These are phyloP conservation scores for Lipomyces yamanashiensis DNA, from an alignment of 805 yeast genomes.

Conservation along the genomic window DNA sequence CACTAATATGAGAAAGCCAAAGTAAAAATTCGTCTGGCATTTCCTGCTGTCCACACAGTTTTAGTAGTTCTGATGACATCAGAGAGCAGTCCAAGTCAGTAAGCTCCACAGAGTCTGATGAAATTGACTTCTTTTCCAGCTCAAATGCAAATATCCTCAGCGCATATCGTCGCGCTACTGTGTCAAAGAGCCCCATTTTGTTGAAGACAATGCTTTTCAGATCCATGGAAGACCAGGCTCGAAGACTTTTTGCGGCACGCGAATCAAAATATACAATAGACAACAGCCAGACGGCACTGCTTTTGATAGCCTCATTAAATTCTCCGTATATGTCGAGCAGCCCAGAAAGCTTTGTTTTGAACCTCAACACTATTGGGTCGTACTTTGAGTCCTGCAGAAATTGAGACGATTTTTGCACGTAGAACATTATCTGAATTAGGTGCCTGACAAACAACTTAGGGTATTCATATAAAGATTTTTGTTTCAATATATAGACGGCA, in stretches of 20 bases:
- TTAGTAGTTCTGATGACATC: slow-evolving; percentile 13
- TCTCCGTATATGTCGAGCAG: not conserved
- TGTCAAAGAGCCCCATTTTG: not conserved
- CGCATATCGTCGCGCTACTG: not conserved
- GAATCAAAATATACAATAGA: slow-evolving; percentile 7
- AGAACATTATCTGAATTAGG: slow-evolving; percentile 9
- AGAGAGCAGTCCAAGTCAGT: slow-evolving; percentile 4
- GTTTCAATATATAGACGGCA: not conserved
- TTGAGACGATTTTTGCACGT: slow-evolving; percentile 3
- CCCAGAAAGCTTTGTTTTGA: not conserved
- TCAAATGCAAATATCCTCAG: slow-evolving; percentile 10
- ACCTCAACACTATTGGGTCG: not conserved
- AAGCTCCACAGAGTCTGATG: not conserved
- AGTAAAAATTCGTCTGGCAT: slow-evolving; percentile 18
- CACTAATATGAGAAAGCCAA: slow-evolving; percentile 29
- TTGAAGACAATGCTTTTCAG: slow-evolving; percentile 1
- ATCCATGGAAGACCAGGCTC: slow-evolving; percentile 4
- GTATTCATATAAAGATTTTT: not conserved
- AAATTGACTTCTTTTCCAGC: not conserved
- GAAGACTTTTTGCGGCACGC: not conserved
- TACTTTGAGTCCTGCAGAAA: too few species aligned
- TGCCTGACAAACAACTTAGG: slow-evolving; percentile 17
- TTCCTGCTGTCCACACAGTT: slow-evolving; percentile 7
- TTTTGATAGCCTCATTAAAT: not conserved
- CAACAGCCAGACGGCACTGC: not conserved